Evolutionary conservation across 768 basidiomycete genomes (phyloP).

Genomic region (Boletus fagicola): DNA sequence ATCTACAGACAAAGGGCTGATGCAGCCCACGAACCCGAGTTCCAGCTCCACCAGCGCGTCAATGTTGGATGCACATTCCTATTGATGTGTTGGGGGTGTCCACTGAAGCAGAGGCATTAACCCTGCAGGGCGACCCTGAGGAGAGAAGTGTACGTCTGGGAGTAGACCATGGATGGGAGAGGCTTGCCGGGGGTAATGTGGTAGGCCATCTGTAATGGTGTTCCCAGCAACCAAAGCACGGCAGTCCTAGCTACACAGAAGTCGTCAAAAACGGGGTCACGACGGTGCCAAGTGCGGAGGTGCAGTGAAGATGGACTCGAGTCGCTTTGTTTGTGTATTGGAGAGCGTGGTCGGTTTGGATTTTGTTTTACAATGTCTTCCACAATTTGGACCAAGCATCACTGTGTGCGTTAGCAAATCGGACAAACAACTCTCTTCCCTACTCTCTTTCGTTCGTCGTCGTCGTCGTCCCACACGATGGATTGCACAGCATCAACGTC

Average conservation of each 20-base stretch:
- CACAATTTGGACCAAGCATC: constrained; percentile 65
- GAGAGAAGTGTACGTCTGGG: background rate
- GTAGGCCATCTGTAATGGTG: background rate
- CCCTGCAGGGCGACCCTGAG: background rate
- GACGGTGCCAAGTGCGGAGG: background rate
- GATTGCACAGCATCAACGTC: constrained; percentile 13
- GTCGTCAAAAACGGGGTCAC: no score
- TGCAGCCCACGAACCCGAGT: background rate
- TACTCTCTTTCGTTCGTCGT: constrained; percentile 32
- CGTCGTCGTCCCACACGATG: constrained; percentile 31
- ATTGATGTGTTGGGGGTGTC: background rate
- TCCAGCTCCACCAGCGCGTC: background rate
- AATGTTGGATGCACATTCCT: background rate
- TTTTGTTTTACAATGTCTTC: constrained; percentile 78
- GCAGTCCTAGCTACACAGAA: background rate
- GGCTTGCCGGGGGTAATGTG: background rate
- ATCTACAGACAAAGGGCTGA: background rate
- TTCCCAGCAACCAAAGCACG: background rate
- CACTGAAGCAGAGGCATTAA: background rate
- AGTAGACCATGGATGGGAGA: background rate
- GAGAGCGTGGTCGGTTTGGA: constrained; percentile 42
- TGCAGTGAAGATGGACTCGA: background rate
- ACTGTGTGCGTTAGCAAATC: constrained; percentile 59
- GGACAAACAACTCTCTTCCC: constrained; percentile 43
- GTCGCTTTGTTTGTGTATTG: constrained; percentile 40